Evolutionary conservation across 176 grass and related monocot genomes (phyloP).

Genomic region (Urochloa ruziziensis): DNA sequence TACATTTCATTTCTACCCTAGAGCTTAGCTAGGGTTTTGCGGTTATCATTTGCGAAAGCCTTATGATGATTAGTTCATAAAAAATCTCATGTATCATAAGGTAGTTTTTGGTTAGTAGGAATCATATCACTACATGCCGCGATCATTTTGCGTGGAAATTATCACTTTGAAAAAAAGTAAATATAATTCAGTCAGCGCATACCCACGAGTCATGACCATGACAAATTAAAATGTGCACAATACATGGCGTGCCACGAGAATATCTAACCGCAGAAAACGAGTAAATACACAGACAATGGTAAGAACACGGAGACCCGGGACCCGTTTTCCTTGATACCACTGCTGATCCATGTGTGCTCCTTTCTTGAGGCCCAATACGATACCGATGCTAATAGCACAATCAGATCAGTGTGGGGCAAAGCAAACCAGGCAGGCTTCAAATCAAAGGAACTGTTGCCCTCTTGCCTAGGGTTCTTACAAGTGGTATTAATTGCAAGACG

Average conservation of each 20-base stretch:
- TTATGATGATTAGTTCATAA: background rate
- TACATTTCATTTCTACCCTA: background rate
- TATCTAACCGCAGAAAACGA: background rate
- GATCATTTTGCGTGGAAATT: background rate
- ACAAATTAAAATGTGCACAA: background rate
- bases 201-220: background rate
- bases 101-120: background rate
- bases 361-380: constrained; percentile 13
- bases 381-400: constrained; percentile 10
- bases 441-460: constrained; percentile 56
- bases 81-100: background rate
- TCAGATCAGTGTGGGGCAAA: constrained; percentile 24
- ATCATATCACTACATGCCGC: background rate
- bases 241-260: background rate
- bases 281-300: background rate
- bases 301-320: no score
- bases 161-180: background rate
- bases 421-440: constrained; percentile 42
- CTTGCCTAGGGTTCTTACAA: constrained; percentile 25
- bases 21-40: background rate
- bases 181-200: background rate
- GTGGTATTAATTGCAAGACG: constrained; percentile 49
- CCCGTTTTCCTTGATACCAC: background rate
- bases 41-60: background rate
- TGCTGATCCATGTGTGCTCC: constrained; percentile 20